phyloP scores from a whole-genome alignment of 257 asterid genomes.

The Solanum medicagineum region DNA sequence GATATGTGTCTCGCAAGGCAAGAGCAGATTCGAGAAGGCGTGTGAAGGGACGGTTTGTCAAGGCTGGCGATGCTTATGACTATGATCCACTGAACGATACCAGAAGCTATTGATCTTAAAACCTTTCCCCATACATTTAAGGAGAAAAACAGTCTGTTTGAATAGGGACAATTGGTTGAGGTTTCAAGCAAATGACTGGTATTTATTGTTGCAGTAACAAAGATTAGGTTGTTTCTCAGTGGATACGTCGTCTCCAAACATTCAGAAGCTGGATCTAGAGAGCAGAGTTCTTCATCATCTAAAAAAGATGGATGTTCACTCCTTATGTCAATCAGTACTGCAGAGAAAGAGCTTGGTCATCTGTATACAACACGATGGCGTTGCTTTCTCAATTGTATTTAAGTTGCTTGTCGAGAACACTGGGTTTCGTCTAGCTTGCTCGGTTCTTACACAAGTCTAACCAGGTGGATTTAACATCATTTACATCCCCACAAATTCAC shows the following conservation, averaged over 20 bases:
- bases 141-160: constrained; percentile 3
- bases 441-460: neutral
- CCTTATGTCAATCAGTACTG: neutral
- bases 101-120: constrained; percentile 48
- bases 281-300: neutral
- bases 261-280: neutral
- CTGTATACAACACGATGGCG: neutral
- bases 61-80: constrained; percentile 89
- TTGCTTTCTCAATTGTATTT: neutral
- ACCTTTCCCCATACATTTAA: neutral
- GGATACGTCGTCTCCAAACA: neutral
- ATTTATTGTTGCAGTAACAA: neutral
- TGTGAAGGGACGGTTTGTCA: constrained; percentile 91
- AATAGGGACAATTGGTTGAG: neutral
- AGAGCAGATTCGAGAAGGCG: constrained; percentile 95
- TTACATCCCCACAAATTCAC: neutral
- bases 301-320: neutral
- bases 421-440: neutral
- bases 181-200: neutral
- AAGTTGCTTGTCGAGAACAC: neutral
- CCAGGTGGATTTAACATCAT: neutral
- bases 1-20: constrained; percentile 88
- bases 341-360: neutral
- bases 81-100: constrained; percentile 71
- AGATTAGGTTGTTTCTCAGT: constrained; percentile 4